Conservation (phyloP, 345 rosid species). For the Salix exigua region DNA sequence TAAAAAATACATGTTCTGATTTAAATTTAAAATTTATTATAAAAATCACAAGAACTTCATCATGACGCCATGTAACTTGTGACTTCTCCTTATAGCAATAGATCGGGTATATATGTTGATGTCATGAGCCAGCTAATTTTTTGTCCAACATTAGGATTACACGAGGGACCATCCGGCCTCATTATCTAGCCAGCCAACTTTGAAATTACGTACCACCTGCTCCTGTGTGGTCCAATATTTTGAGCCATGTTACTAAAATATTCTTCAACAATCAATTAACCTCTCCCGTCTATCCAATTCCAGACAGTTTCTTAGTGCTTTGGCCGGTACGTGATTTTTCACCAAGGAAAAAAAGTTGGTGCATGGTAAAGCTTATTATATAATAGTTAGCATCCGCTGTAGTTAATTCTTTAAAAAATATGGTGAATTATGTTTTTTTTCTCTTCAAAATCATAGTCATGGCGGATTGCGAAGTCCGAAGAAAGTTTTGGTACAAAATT, state of each 20-base stretch:
- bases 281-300: too few relatives aligned
- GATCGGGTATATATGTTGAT: neutral
- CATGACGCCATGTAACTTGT: too few relatives aligned
- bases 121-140: neutral
- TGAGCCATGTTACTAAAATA: neutral
- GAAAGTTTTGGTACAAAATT: neutral
- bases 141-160: neutral
- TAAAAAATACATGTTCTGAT: too few relatives aligned
- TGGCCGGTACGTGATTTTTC: neutral
- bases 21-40: too few relatives aligned
- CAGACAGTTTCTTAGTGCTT: neutral
- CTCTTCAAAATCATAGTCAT: neutral
- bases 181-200: neutral
- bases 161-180: neutral
- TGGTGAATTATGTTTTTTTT: neutral
- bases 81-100: neutral
- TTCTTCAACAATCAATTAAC: too few relatives aligned
- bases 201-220: neutral
- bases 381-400: neutral
- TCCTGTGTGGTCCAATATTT: neutral
- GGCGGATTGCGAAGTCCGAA: neutral
- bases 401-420: neutral
- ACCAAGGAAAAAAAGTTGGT: neutral
- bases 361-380: neutral
- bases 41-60: too few relatives aligned